Evolutionary conservation across 768 basidiomycete species (phyloP).

Genomic region (Pulveroboletus sp.): DNA sequence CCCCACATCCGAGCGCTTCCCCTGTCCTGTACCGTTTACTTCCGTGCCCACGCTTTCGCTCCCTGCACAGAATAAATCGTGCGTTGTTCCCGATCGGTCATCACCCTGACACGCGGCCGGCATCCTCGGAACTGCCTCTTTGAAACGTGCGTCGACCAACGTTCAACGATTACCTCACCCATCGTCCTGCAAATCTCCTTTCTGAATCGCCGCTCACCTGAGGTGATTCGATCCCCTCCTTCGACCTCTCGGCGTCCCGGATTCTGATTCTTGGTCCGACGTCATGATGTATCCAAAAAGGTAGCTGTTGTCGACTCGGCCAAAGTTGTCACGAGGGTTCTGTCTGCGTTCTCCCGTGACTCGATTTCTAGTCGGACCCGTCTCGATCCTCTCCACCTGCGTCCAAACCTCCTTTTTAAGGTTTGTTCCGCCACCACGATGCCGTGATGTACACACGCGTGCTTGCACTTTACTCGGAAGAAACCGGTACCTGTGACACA

Average conservation of each 20-base stretch:
- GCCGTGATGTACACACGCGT: slow-evolving; percentile 4
- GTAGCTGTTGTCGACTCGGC: neutral
- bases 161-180: neutral
- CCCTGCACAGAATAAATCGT: no score
- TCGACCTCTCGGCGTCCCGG: neutral
- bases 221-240: neutral
- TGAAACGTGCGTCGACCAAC: neutral
- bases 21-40: neutral
- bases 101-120: neutral
- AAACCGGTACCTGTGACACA: slow-evolving; percentile 13
- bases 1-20: neutral
- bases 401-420: neutral
- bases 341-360: neutral
- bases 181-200: neutral
- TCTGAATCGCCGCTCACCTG: neutral
- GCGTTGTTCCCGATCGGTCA: no score
- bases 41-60: slow-evolving; percentile 1
- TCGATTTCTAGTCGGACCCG: neutral
- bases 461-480: slow-evolving; percentile 4
- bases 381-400: neutral
- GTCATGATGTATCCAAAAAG: no score
- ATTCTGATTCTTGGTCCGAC: neutral
- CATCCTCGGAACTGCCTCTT: neutral
- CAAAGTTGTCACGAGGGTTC: neutral
- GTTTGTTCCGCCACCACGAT: neutral